Evolutionary conservation across 2,329 filamentous ascomycete genomes (phyloP), one percentile per base, ranked within the genome.

Genomic region (Penicillium sumatraense): DNA sequence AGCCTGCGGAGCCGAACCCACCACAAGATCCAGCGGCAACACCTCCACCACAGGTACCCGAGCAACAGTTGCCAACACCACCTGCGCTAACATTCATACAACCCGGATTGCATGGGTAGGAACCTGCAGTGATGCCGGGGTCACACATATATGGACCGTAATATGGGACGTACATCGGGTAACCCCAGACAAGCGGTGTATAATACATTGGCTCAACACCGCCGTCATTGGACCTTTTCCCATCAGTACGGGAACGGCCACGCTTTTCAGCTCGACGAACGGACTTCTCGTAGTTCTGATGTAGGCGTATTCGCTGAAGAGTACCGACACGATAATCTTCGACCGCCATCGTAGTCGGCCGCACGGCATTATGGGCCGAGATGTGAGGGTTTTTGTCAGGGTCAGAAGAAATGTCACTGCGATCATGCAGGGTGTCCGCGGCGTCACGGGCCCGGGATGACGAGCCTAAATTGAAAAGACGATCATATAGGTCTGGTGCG

Each of bases 331-430:
- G 42, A 20, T 44, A 5, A 67, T 68, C 2, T 61, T 63, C 8
- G 57, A 51, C 9, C 36, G 61, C 44, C 3, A 24, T 51, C 3
- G 41, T 42, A 7, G 57, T 54, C 18, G 60, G 64, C 5, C 73
- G 73, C 7, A 91, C 84, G 1, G 89, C 83, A 64, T 86, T 91
- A 77, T 93, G 90, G 0, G 87, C 81, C 0, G 86, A 90, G 58
- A 93, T 88, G 68, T 93, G 90, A 0, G 86, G 83, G 18, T 83
- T 85, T 50, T 81, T 83, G 47, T 82, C 75, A 2, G 80, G 76
- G 53, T 83, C 71, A 3, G 75, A 74, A 0, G 84, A 81, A 0
- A 83, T 68, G 21, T 69, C 65, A 9, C 61, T 48, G 5, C 70
- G 64, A 26, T 77, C 71, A 51, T 80, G 73, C 1, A 78, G 69